Percentiles rank a stretch among this genome's conserved stretches.
Conservation (phyloP, 345 rosid species). For the Carallia brachiata region DNA sequence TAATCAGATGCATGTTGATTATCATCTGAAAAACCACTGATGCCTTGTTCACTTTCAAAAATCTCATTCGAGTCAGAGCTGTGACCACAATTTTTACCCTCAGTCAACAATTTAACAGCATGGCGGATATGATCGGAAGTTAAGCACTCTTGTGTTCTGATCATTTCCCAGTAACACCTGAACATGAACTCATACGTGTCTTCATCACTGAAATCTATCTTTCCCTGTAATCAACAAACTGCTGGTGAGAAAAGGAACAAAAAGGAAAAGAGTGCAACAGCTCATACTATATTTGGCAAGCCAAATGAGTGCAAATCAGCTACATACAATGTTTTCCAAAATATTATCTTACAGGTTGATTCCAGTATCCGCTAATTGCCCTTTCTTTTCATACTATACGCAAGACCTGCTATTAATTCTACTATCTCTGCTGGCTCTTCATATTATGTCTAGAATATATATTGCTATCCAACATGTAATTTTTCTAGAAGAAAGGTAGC, state of each 20-base stretch:
- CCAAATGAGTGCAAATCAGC: neutral
- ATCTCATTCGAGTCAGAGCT: slow-evolving; percentile 11
- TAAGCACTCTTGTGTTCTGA: slow-evolving; percentile 35
- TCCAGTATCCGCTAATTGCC: no score
- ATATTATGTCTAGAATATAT: no score
- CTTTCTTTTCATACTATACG: no score
- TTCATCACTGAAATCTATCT: slow-evolving; percentile 38
- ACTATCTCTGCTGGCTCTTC: no score
- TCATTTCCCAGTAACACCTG: slow-evolving; percentile 48
- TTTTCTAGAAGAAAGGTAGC: no score
- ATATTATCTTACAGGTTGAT: no score
- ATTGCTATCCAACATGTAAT: no score
- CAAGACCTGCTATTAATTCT: no score
- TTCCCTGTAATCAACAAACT: slow-evolving; percentile 22
- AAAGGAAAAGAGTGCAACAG: neutral
- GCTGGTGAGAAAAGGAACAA: neutral
- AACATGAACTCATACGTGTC: slow-evolving; percentile 39
- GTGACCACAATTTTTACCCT: slow-evolving; percentile 5
- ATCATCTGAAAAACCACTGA: slow-evolving; percentile 22
- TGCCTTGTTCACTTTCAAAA: slow-evolving; percentile 17
- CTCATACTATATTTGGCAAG: neutral
- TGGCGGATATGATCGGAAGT: slow-evolving; percentile 28
- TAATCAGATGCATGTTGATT: slow-evolving; percentile 17
- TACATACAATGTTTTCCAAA: neutral
- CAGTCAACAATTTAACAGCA: slow-evolving; percentile 28